phyloP scores from a whole-genome alignment of 83 land plant species.

The Picea engelmannii region DNA sequence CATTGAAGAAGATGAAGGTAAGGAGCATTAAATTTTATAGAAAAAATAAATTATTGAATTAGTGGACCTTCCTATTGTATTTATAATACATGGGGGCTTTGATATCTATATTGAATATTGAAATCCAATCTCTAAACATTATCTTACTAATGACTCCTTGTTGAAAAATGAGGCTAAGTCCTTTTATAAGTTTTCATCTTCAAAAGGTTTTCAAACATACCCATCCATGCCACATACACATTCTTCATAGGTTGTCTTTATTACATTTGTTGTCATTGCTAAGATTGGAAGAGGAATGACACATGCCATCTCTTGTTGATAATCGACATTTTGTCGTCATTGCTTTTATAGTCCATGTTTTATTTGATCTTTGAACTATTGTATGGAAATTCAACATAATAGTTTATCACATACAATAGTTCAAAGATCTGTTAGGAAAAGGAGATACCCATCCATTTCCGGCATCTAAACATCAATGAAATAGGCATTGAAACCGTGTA shows the following conservation, averaged over 20 bases:
- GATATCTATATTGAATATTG: too few relatives aligned
- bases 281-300: constrained; percentile 28
- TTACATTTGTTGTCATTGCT: constrained; percentile 64
- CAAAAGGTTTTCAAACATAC: constrained; percentile 59
- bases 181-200: constrained; percentile 46
- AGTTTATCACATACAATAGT: background rate
- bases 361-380: background rate
- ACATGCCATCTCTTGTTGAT: constrained; percentile 22
- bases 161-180: constrained; percentile 35
- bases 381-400: background rate
- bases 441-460: constrained; percentile 52
- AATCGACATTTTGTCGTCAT: constrained; percentile 9
- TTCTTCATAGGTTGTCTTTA: constrained; percentile 52
- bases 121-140: too few relatives aligned
- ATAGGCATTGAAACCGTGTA: constrained; percentile 50
- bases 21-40: too few relatives aligned
- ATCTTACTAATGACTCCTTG: background rate
- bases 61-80: too few relatives aligned
- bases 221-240: constrained; percentile 61
- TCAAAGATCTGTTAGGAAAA: background rate
- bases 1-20: too few relatives aligned
- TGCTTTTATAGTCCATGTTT: constrained; percentile 14
- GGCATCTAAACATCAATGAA: constrained; percentile 65
- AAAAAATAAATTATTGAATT: too few relatives aligned
- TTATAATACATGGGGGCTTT: too few relatives aligned